phyloP scores from a whole-genome alignment of 2,329 filamentous ascomycete genomes.

The Chrysosporium queenslandicum region DNA sequence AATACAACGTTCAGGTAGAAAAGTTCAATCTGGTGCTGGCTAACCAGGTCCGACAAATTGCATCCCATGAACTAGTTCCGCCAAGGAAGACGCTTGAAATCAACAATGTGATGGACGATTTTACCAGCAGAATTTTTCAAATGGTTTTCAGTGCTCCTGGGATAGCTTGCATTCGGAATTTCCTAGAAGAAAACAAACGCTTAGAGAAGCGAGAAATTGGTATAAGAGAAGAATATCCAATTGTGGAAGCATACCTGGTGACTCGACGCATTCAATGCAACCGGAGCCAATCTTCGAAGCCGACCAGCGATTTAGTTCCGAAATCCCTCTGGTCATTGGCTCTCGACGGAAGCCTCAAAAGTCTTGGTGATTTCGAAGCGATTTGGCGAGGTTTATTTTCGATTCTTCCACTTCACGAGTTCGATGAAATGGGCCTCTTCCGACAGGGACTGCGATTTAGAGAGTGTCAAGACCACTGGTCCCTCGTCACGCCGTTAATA shows the following conservation, averaged over 20 bases:
- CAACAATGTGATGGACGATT: slow-evolving; percentile 25
- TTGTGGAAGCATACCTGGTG: slow-evolving; percentile 41
- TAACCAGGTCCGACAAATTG: slow-evolving; percentile 32
- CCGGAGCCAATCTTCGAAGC: no score
- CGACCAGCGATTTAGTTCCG: slow-evolving; percentile 26
- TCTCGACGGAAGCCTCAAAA: slow-evolving; percentile 5
- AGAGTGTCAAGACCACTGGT: slow-evolving; percentile 42
- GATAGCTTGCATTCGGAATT: slow-evolving; percentile 31
- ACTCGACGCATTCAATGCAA: slow-evolving; percentile 38
- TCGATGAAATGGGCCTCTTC: slow-evolving; percentile 43
- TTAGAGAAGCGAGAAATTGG: slow-evolving; percentile 39
- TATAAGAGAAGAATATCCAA: slow-evolving; percentile 36
- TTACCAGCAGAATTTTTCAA: slow-evolving; percentile 31
- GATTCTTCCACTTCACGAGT: slow-evolving; percentile 44
- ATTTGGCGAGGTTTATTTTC: slow-evolving; percentile 41
- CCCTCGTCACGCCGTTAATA: slow-evolving; percentile 38
- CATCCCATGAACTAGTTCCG: slow-evolving; percentile 27
- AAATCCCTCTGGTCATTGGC: slow-evolving; percentile 32
- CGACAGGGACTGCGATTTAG: slow-evolving; percentile 34
- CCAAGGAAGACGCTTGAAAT: slow-evolving; percentile 20
- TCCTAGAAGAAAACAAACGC: slow-evolving; percentile 39
- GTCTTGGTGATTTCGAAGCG: slow-evolving; percentile 29
- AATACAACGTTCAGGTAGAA: slow-evolving; percentile 15
- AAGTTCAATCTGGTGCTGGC: slow-evolving; percentile 29
- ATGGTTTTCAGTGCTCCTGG: slow-evolving; percentile 27